Percentiles rank a stretch among this genome's conserved stretches.
Conservation (phyloP, 352 stramenopile species). For the Globisporangium solare region DNA sequence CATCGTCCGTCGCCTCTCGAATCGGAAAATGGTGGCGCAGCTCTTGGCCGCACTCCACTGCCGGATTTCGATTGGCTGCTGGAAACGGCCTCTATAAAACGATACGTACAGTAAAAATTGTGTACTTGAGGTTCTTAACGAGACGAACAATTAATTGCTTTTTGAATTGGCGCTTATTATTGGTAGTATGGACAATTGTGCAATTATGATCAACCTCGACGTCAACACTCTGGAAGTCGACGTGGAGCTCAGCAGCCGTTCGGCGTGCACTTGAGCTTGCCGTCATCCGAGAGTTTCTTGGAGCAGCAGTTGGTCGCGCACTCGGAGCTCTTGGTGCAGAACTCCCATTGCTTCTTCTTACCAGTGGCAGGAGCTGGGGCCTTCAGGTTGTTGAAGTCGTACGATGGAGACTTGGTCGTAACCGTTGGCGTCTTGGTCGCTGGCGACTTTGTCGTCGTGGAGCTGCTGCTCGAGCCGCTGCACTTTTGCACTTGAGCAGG, state of each 20-base stretch:
- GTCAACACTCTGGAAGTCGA: too few relatives aligned
- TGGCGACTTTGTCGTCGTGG: background rate
- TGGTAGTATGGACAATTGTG: too few relatives aligned
- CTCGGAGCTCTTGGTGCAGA: constrained; percentile 4
- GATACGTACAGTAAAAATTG: too few relatives aligned
- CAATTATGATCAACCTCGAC: too few relatives aligned
- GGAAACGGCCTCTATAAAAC: too few relatives aligned
- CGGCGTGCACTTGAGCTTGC: constrained; percentile 17
- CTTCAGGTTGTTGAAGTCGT: constrained; percentile 1
- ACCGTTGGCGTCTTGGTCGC: too few relatives aligned
- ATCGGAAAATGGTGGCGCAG: too few relatives aligned
- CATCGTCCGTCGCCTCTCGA: constrained; percentile 24
- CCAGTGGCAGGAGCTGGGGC: background rate
- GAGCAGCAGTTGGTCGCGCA: constrained; percentile 18
- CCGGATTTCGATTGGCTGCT: too few relatives aligned
- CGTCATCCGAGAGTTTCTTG: constrained; percentile 9
- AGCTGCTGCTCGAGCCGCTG: constrained; percentile 9
- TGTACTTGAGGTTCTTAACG: too few relatives aligned
- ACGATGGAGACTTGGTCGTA: background rate
- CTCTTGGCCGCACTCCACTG: too few relatives aligned
- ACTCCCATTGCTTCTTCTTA: constrained; percentile 14
- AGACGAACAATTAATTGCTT: too few relatives aligned
- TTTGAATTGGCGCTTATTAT: too few relatives aligned
- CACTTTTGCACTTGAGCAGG: constrained; percentile 40
- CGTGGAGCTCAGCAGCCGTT: constrained; percentile 4